Conservation (phyloP, 495 filamentous ascomycete species). For the Daldinia loculata region DNA sequence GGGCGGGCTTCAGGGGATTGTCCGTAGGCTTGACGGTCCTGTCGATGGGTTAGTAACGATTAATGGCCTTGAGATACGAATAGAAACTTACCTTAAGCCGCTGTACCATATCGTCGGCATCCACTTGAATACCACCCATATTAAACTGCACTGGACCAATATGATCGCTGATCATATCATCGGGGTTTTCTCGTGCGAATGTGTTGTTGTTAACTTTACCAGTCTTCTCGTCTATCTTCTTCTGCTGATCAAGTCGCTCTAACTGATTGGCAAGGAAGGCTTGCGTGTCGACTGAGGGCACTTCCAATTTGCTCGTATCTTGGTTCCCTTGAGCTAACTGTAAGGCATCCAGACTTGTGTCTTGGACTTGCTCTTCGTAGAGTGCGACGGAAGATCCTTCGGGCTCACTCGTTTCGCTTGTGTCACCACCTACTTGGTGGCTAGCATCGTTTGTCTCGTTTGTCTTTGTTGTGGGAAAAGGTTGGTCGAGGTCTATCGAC, state of each 20-base stretch:
- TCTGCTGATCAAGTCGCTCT: constrained; percentile 73
- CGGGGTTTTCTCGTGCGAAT: constrained; percentile 52
- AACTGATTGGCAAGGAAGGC: constrained; percentile 77
- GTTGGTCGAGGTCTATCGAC: constrained; percentile 78
- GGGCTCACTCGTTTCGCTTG: constrained; percentile 38
- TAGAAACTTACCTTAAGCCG: constrained; percentile 74
- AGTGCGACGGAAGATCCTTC: constrained; percentile 69
- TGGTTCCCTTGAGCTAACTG: constrained; percentile 59
- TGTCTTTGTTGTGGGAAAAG: constrained; percentile 47
- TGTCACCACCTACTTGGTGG: constrained; percentile 15
- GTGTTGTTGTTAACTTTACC: constrained; percentile 56
- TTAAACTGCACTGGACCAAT: constrained; percentile 97
- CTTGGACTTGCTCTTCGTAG: constrained; percentile 82
- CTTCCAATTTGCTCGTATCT: constrained; percentile 66
- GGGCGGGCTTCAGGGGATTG: constrained; percentile 49
- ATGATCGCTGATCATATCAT: constrained; percentile 80
- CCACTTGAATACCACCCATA: constrained; percentile 95
- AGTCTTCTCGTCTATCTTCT: constrained; percentile 68
- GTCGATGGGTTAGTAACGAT: constrained; percentile 23
- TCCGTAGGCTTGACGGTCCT: constrained; percentile 59
- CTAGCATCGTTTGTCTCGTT: constrained; percentile 32
- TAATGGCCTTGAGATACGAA: background rate
- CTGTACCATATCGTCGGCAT: constrained; percentile 94
- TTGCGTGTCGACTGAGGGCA: constrained; percentile 80
- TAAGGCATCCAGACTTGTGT: constrained; percentile 70